Evolutionary conservation across 2,329 filamentous ascomycete genomes (phyloP), one percentile per base, ranked within the genome.

Genomic region (Taxawa tesnikishii): DNA sequence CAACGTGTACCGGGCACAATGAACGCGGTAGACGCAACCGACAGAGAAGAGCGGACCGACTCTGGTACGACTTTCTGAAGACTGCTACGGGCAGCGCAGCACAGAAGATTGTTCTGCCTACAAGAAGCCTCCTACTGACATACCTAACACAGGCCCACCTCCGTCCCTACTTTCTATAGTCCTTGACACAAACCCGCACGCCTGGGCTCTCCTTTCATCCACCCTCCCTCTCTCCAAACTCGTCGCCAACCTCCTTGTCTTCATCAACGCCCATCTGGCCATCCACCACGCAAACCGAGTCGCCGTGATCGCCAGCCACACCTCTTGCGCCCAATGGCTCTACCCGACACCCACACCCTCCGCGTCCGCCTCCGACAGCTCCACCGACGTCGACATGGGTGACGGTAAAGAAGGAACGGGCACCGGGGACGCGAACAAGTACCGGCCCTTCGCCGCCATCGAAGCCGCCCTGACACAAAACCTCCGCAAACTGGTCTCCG

Each of bases 181-280:
- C 49, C 72, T 98, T 62, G 90, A 98, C 63, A 94, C 88, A 15
- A 98, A 98, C 54, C 90, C 90, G 3, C 81, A 87, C 46, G 87
- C 90, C 46, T 94, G 90, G 90, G 76, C 83, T 5, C 68, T 83
- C 38, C 72, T 96, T 27, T 67, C 77, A 38, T 60, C 74, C 35
- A 73, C 72, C 18, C 75, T 96, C 6, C 75, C 88, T 16, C 72
- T 98, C 38, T 82, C 82, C 30, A 79, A 80, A 49, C 84, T 84
- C 39, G 67, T 98, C 38, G 83, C 88, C 39, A 80, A 88, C 59
- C 72, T 96, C 41, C 78, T 96, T 49, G 79, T 98, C 63, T 96
- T 94, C 61, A 78, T 94, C 61, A 96, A 98, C 57, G 84, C 88
- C 34, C 92, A 98, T 53, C 71, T 98, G 18, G 85, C 90, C 43